phyloP scores from a whole-genome alignment of 179 eudicot genomes.

The Heliamphora pulchella region DNA sequence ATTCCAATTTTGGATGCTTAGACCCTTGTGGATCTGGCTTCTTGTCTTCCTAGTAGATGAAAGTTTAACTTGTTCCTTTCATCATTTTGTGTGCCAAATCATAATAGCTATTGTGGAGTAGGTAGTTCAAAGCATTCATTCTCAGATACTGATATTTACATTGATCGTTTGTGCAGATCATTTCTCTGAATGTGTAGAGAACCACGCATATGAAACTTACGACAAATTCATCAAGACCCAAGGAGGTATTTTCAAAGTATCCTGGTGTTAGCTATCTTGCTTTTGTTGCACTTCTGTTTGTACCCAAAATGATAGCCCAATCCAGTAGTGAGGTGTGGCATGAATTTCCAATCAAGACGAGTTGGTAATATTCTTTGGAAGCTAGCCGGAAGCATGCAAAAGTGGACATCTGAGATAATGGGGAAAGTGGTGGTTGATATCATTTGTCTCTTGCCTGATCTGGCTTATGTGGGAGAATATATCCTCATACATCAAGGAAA shows the following conservation, averaged over 20 bases:
- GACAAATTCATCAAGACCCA: conserved; percentile 81
- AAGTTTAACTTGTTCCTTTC: not conserved
- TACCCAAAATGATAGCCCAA: not conserved
- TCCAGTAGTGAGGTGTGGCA: too few relatives aligned
- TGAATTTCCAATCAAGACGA: too few relatives aligned
- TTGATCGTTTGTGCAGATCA: conserved; percentile 61
- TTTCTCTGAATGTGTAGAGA: conserved; percentile 94
- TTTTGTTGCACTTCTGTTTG: not conserved
- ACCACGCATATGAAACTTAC: conserved; percentile 87
- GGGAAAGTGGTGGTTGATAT: too few relatives aligned
- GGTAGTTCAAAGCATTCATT: not conserved
- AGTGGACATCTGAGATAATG: too few relatives aligned
- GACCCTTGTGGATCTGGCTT: not conserved
- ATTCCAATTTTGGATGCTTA: not conserved
- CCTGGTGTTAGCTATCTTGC: not conserved
- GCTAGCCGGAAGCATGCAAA: too few relatives aligned
- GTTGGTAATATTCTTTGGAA: too few relatives aligned
- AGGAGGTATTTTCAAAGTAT: conserved; percentile 50
- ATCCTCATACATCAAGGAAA: too few relatives aligned
- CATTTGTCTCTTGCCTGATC: too few relatives aligned
- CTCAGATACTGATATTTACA: conserved; percentile 12
- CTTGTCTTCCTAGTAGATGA: not conserved
- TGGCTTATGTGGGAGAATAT: too few relatives aligned
- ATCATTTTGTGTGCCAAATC: not conserved
- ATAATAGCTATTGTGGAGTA: not conserved